These are phyloP conservation scores for Lupinus albus DNA, from an alignment of 306 rosid genomes.

Conservation along the genomic window DNA sequence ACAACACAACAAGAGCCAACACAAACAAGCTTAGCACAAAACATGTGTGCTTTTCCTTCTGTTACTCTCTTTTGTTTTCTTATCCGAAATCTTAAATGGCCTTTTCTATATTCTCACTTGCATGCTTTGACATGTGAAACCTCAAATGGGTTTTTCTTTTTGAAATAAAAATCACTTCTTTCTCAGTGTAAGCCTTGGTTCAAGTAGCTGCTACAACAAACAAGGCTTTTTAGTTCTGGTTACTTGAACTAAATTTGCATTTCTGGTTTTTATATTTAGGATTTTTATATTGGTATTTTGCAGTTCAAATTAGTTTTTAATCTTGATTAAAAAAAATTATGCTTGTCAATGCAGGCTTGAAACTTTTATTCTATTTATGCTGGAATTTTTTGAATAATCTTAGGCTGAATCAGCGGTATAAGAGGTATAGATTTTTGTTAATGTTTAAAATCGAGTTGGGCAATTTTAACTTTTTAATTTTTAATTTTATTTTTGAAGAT, in stretches of 20 bases:
- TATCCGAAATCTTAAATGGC: constrained; percentile 17
- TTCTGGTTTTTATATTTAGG: constrained; percentile 31
- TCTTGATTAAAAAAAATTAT: constrained; percentile 32
- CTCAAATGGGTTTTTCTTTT: constrained; percentile 31
- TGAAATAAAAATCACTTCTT: constrained; percentile 1
- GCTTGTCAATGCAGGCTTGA: constrained; percentile 22
- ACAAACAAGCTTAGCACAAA: constrained; percentile 13
- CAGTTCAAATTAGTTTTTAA: constrained; percentile 25
- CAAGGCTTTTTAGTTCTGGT: constrained; percentile 5
- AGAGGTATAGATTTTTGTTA: constrained; percentile 31
- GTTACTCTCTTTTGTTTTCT: constrained; percentile 27
- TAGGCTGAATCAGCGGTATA: constrained; percentile 6
- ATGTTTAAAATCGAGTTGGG: constrained; percentile 30
- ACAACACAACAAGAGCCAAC: constrained; percentile 29
- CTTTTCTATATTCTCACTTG: constrained; percentile 32
- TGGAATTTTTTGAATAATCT: not conserved
- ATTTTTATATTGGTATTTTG: constrained; percentile 34
- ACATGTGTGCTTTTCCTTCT: not conserved
- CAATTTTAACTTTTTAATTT: not conserved
- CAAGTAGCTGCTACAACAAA: constrained; percentile 13
- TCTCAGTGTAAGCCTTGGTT: constrained; percentile 43
- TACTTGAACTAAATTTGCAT: constrained; percentile 36
- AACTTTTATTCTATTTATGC: constrained; percentile 16
- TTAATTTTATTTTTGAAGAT: not conserved
- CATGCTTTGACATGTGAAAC: constrained; percentile 19